Percentiles rank a stretch among this genome's conserved stretches.
phyloP scores from a whole-genome alignment of 2,329 filamentous ascomycete genomes.

The Fusarium scirpi region DNA sequence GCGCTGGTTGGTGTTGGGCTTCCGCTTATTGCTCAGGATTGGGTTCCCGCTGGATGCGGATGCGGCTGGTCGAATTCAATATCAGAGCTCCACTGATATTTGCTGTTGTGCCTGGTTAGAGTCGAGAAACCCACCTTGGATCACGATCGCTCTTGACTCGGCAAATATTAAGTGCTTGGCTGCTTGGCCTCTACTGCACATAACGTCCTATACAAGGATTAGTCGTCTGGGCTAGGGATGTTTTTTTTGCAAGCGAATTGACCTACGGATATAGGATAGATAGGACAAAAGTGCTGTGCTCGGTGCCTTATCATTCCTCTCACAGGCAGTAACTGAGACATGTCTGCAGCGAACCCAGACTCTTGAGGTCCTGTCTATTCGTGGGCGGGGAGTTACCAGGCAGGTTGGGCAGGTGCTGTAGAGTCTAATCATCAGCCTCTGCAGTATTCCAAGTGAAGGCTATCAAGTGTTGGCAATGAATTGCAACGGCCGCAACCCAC shows the following conservation, averaged over 20 bases:
- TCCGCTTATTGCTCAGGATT: conserved; percentile 1
- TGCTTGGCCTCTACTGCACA: conserved; percentile 15
- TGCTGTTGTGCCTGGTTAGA: conserved; percentile 31
- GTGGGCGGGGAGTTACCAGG: neutral
- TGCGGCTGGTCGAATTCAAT: conserved; percentile 27
- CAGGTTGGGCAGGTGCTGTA: neutral
- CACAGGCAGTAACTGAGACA: neutral
- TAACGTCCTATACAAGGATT: conserved; percentile 16
- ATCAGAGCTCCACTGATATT: conserved; percentile 33
- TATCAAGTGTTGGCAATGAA: conserved; percentile 3
- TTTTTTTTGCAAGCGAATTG: neutral
- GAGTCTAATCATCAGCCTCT: neutral
- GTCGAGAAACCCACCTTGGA: conserved; percentile 18
- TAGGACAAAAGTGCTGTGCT: neutral
- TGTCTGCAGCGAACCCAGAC: neutral
- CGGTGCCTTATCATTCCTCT: neutral
- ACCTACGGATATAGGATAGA: neutral
- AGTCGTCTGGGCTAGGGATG: conserved; percentile 7
- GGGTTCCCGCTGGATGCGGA: conserved; percentile 30
- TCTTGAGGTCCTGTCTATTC: neutral
- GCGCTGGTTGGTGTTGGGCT: conserved; percentile 2
- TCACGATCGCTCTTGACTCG: conserved; percentile 38
- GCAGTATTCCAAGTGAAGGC: neutral
- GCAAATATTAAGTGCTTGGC: conserved; percentile 24
- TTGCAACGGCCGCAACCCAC: conserved; percentile 33